These are phyloP conservation scores for Penicillium digitatum DNA, from an alignment of 2,329 filamentous ascomycete genomes.

Conservation along the genomic window DNA sequence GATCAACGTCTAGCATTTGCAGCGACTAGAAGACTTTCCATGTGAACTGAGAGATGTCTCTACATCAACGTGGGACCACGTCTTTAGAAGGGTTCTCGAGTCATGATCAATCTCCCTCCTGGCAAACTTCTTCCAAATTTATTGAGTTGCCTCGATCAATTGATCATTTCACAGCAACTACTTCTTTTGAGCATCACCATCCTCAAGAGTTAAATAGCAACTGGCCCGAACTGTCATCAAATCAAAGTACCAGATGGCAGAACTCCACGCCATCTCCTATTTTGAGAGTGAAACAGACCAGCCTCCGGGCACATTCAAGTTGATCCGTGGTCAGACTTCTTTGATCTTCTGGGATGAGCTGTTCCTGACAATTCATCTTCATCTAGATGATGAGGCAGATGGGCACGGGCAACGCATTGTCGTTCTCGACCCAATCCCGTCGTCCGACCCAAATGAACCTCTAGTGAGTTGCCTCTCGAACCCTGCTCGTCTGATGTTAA, in stretches of 20 bases:
- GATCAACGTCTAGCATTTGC: neutral
- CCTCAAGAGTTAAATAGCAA: neutral
- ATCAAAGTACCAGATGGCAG: constrained; percentile 7
- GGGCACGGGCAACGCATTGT: constrained; percentile 10
- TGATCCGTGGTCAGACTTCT: constrained; percentile 20
- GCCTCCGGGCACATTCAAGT: constrained; percentile 26
- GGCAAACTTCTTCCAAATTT: neutral
- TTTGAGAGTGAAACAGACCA: constrained; percentile 4
- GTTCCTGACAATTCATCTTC: neutral
- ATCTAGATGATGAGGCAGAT: constrained; percentile 15
- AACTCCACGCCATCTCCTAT: neutral
- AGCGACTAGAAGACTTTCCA: neutral
- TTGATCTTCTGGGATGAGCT: too few species aligned
- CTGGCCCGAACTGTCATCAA: neutral
- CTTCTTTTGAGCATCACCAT: neutral
- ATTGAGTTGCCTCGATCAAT: neutral
- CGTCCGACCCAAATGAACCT: constrained; percentile 31
- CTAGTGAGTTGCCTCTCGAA: constrained; percentile 22
- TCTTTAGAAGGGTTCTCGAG: neutral
- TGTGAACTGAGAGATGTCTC: neutral
- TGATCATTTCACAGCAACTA: neutral
- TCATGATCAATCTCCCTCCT: neutral
- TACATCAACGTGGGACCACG: neutral
- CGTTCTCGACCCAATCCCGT: constrained; percentile 39
- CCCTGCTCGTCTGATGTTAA: neutral